Evolutionary conservation across 345 rosid species (phyloP).

Genomic region (Citrus medica): DNA sequence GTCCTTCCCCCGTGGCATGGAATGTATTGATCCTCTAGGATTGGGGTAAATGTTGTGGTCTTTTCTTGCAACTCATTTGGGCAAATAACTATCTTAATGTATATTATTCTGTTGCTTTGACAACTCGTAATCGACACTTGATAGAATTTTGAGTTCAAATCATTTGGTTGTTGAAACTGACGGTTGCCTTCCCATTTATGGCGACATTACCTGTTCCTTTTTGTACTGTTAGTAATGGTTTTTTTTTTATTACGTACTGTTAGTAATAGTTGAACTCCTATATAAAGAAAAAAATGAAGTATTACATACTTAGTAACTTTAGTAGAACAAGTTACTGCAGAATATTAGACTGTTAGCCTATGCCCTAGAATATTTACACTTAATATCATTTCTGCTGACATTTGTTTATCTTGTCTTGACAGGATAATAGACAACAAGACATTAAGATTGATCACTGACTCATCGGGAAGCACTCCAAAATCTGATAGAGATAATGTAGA

Average conservation of each 20-base stretch:
- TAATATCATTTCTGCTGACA: slow-evolving; percentile 11
- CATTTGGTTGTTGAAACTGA: slow-evolving; percentile 6
- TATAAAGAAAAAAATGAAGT: not conserved
- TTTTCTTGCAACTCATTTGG: not conserved
- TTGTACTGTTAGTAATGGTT: not conserved
- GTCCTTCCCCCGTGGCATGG: slow-evolving; percentile 95
- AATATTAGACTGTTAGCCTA: not conserved
- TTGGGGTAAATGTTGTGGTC: slow-evolving; percentile 56
- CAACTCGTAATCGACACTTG: not conserved
- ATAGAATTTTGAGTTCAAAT: not conserved
- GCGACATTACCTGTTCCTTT: not conserved
- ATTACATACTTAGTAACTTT: not conserved
- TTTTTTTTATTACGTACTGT: not conserved
- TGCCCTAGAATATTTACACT: not conserved
- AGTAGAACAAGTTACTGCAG: not conserved
- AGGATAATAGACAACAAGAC: slow-evolving; percentile 92
- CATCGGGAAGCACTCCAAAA: slow-evolving; percentile 63
- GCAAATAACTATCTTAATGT: not conserved
- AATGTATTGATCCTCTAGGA: slow-evolving; percentile 92
- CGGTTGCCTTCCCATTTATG: not conserved
- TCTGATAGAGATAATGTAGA: slow-evolving; percentile 51
- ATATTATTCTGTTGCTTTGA: not conserved
- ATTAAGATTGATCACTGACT: slow-evolving; percentile 72
- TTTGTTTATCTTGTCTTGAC: slow-evolving; percentile 17
- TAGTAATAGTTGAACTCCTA: not conserved